phyloP scores from a whole-genome alignment of 1,139 yeast genomes.

The Suhomyces panamericanus region DNA sequence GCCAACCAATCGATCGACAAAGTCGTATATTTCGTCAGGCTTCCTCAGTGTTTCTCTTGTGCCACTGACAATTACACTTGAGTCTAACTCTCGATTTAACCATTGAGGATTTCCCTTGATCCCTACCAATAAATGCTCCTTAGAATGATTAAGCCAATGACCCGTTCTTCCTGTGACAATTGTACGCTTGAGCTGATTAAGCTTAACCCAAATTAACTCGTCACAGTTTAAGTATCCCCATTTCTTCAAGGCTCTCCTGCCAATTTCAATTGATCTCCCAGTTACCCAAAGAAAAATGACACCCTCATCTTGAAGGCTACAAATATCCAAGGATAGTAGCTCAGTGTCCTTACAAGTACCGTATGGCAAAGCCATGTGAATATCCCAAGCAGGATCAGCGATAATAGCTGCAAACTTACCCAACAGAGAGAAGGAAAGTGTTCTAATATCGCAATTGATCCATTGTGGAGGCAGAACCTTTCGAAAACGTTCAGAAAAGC shows the following conservation, averaged over 20 bases:
- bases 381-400: slow-evolving; percentile 92
- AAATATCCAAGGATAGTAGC: slow-evolving; percentile 63
- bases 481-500: slow-evolving; percentile 39
- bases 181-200: slow-evolving; percentile 82
- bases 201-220: slow-evolving; percentile 87
- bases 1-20: slow-evolving; percentile 83
- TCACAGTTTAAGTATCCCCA: slow-evolving; percentile 85
- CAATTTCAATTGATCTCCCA: slow-evolving; percentile 87
- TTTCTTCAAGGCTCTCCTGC: slow-evolving; percentile 67
- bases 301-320: slow-evolving; percentile 78
- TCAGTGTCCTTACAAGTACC: slow-evolving; percentile 78
- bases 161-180: slow-evolving; percentile 96
- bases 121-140: slow-evolving; percentile 86
- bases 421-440: slow-evolving; percentile 62
- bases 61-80: slow-evolving; percentile 75
- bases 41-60: slow-evolving; percentile 88
- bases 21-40: slow-evolving; percentile 87
- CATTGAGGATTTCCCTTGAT: slow-evolving; percentile 79
- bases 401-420: slow-evolving; percentile 87
- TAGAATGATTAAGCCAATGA: slow-evolving; percentile 94
- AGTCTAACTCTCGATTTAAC: slow-evolving; percentile 64
- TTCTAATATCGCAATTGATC: slow-evolving; percentile 81
- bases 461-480: slow-evolving; percentile 64
- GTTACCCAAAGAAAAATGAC: slow-evolving; percentile 88
- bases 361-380: slow-evolving; percentile 78